phyloP scores from a whole-genome alignment of 139 green algal species.

The Chlorella sp. region DNA sequence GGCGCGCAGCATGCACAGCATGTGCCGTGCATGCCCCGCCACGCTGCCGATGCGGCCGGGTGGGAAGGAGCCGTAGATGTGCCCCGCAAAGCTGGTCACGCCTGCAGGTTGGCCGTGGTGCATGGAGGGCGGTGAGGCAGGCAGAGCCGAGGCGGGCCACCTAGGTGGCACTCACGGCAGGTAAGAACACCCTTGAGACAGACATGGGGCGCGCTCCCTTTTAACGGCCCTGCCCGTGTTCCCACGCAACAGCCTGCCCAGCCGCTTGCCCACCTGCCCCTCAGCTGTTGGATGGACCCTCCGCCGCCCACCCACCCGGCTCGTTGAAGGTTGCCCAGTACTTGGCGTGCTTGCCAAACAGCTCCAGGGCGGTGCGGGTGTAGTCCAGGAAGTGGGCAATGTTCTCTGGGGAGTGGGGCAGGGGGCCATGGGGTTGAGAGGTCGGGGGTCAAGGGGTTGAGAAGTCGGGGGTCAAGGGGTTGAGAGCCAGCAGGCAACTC shows the following conservation, averaged over 20 bases:
- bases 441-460: no score
- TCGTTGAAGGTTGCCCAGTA: conserved; percentile 93
- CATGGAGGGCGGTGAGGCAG: neutral
- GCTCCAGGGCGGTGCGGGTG: conserved; percentile 54
- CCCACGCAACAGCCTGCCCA: neutral
- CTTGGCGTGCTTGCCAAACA: conserved; percentile 65
- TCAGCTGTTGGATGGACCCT: no score
- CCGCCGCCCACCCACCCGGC: conserved; percentile 53
- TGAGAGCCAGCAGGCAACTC: neutral
- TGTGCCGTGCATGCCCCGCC: conserved; percentile 29
- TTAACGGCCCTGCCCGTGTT: no score
- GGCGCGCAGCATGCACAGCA: conserved; percentile 55
- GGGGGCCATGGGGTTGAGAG: neutral
- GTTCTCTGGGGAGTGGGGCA: conserved; percentile 55
- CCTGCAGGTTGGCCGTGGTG: conserved; percentile 23
- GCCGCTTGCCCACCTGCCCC: no score
- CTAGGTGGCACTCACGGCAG: neutral
- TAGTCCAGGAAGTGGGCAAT: conserved; percentile 81
- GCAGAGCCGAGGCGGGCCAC: no score
- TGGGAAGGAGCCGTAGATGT: conserved; percentile 73
- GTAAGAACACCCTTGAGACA: no score
- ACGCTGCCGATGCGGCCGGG: conserved; percentile 63
- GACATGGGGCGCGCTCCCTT: no score
- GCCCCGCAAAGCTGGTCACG: conserved; percentile 67
- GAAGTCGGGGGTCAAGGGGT: no score